Conservation (phyloP, 1,284 basidiomycete genomes). For the Cryptococcus sp. region DNA sequence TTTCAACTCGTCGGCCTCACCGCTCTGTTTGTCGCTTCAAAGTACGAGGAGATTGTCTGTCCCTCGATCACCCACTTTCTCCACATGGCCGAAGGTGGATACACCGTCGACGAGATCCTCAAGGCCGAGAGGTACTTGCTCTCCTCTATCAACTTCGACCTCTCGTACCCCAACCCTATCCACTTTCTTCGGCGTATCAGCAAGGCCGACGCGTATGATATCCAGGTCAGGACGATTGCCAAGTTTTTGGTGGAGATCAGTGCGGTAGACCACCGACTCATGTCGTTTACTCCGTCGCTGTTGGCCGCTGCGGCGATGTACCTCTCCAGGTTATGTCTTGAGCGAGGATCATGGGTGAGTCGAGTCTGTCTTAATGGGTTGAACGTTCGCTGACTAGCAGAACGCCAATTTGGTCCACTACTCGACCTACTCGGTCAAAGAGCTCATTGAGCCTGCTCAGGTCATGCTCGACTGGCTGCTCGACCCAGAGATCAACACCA, state of each 20-base stretch:
- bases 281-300: conserved; percentile 74
- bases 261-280: conserved; percentile 77
- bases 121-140: conserved; percentile 91
- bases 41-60: conserved; percentile 93
- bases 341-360: conserved; percentile 78
- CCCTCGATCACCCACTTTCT: conserved; percentile 85
- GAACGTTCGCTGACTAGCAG: conserved; percentile 46
- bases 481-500: conserved; percentile 55
- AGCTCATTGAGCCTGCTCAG: conserved; percentile 79
- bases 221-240: conserved; percentile 81
- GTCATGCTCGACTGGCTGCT: conserved; percentile 90
- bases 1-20: conserved; percentile 93
- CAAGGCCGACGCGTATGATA: conserved; percentile 94
- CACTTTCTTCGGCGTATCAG: conserved; percentile 86
- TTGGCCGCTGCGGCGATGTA: conserved; percentile 86
- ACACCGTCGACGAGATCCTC: conserved; percentile 80
- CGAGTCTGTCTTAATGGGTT: neutral
- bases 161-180: conserved; percentile 89
- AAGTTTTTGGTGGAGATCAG: conserved; percentile 92
- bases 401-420: conserved; percentile 85
- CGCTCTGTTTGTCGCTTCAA: conserved; percentile 87
- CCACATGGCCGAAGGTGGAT: conserved; percentile 80
- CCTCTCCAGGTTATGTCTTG: conserved; percentile 80
- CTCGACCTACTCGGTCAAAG: conserved; percentile 79
- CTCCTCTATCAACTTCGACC: conserved; percentile 84